Evolutionary conservation across 1,284 basidiomycete species (phyloP).

Genomic region (Trichosporon ovoides): DNA sequence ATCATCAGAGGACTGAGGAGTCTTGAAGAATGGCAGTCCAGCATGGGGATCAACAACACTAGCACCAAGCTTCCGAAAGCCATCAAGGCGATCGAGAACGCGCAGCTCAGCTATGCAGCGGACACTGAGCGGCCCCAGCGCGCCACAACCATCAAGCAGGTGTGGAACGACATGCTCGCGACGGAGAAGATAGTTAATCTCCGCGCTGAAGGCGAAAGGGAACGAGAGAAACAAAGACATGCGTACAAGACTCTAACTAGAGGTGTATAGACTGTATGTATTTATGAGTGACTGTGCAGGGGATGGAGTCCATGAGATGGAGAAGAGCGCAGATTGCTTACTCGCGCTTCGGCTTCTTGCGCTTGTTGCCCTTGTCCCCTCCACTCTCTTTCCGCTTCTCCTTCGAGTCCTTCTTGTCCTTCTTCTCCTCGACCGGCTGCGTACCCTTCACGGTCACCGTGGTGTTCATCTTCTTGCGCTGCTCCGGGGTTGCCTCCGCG

Average conservation of each 20-base stretch:
- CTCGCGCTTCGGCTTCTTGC: constrained; percentile 18
- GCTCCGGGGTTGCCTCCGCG: constrained; percentile 44
- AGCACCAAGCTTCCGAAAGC: constrained; percentile 14
- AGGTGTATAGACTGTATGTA: constrained; percentile 8
- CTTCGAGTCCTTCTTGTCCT: constrained; percentile 53
- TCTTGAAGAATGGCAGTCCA: constrained; percentile 18
- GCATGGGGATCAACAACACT: neutral
- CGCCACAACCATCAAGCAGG: neutral
- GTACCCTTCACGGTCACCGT: constrained; percentile 71
- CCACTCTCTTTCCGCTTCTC: constrained; percentile 53
- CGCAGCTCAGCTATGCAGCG: constrained; percentile 12
- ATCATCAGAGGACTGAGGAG: constrained; percentile 22
- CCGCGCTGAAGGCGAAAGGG: neutral
- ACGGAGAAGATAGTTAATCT: constrained; percentile 13
- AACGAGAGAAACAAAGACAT: constrained; percentile 3
- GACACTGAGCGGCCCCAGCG: neutral
- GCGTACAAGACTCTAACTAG: constrained; percentile 2
- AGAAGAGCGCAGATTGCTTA: neutral
- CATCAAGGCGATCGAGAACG: constrained; percentile 11
- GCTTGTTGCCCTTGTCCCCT: constrained; percentile 18
- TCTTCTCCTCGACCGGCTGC: constrained; percentile 48
- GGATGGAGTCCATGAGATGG: neutral
- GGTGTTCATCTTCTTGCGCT: constrained; percentile 55
- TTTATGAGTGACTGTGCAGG: neutral
- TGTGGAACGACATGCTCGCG: constrained; percentile 17